Conservation (phyloP, 2,329 filamentous ascomycete species). For the Tothia fuscella region DNA sequence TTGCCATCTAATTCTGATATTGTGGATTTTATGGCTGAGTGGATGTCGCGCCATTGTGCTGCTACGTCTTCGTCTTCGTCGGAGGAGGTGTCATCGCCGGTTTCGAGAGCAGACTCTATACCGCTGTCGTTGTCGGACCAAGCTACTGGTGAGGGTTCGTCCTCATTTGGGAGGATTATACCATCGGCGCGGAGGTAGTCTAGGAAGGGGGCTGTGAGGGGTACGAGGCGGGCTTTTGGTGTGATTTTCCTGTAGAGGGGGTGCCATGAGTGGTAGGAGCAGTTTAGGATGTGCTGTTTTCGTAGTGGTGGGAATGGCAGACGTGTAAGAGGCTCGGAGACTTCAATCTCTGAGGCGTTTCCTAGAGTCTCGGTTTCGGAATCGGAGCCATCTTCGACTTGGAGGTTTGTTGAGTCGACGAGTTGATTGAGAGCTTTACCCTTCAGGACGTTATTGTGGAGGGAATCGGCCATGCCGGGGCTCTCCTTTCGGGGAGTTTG, state of each 20-base stretch:
- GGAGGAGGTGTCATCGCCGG: conserved; percentile 37
- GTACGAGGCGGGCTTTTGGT: conserved; percentile 76
- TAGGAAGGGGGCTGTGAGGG: conserved; percentile 62
- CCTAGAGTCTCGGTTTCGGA: too few relatives aligned
- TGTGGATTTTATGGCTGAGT: conserved; percentile 61
- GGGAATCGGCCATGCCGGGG: not conserved
- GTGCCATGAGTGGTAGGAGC: conserved; percentile 90
- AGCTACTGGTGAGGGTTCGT: conserved; percentile 29
- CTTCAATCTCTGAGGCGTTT: too few relatives aligned
- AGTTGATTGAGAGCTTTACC: not conserved
- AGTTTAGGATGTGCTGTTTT: conserved; percentile 80
- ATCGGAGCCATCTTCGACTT: conserved; percentile 5
- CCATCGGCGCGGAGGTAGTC: conserved; percentile 85
- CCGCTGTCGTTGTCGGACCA: conserved; percentile 42
- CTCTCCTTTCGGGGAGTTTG: too few relatives aligned
- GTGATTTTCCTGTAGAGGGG: conserved; percentile 65
- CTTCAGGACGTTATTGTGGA: conserved; percentile 1
- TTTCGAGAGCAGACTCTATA: conserved; percentile 34
- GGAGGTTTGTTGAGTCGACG: not conserved
- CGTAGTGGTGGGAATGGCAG: conserved; percentile 74
- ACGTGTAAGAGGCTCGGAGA: conserved; percentile 17
- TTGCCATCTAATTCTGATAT: conserved; percentile 75
- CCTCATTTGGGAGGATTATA: conserved; percentile 71
- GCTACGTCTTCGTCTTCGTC: conserved; percentile 53
- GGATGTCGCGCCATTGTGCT: conserved; percentile 53